Conservation (phyloP, 306 rosid genomes). For the Cucurbita ficifolia region DNA sequence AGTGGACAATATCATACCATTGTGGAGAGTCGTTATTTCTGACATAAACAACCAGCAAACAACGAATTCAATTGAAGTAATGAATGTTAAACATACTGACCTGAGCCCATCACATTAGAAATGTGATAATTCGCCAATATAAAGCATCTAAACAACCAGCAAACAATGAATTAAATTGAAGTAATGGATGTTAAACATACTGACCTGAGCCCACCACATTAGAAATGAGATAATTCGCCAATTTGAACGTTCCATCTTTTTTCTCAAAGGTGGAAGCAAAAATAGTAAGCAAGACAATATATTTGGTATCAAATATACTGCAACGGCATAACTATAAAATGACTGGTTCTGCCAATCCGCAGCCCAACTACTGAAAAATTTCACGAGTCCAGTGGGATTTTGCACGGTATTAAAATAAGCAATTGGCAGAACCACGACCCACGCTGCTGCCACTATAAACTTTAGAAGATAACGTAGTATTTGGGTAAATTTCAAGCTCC, state of each 20-base stretch:
- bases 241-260: slow-evolving; percentile 68
- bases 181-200: slow-evolving; percentile 14
- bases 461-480: slow-evolving; percentile 75
- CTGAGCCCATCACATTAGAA: slow-evolving; percentile 98
- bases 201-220: slow-evolving; percentile 99
- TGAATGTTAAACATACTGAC: slow-evolving; percentile 27
- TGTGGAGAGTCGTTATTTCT: no score
- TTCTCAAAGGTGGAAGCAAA: slow-evolving; percentile 81
- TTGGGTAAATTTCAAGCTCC: slow-evolving; percentile 74
- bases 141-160: neutral
- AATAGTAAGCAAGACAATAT: slow-evolving; percentile 56
- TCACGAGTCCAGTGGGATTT: slow-evolving; percentile 63
- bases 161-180: slow-evolving; percentile 1
- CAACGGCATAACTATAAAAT: slow-evolving; percentile 54
- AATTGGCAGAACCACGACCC: slow-evolving; percentile 81
- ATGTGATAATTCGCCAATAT: slow-evolving; percentile 38
- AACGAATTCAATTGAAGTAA: slow-evolving; percentile 1
- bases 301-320: slow-evolving; percentile 63
- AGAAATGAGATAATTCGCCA: slow-evolving; percentile 43
- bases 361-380: slow-evolving; percentile 71
- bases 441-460: slow-evolving; percentile 63
- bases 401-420: slow-evolving; percentile 60
- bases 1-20: no score
- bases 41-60: neutral
- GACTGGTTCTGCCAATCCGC: slow-evolving; percentile 62